Evolutionary conservation across 148 eudicot species (phyloP), one percentile per base, ranked within the genome.

Genomic region (Cornus controversa): DNA sequence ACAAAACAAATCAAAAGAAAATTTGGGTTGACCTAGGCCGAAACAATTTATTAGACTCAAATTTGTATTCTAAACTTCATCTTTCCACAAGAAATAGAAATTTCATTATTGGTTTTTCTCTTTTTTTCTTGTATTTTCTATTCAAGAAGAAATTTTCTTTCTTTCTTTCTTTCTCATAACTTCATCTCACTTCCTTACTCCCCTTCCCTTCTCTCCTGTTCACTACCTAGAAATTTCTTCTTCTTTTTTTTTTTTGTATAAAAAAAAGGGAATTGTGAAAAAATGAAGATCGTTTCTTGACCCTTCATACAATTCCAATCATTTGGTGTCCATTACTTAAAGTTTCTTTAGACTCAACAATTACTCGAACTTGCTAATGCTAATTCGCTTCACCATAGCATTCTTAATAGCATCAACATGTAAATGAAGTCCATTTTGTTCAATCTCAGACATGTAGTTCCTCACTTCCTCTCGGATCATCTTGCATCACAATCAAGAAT

Each of bases 391-490:
- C 69, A 76, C 77, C 80, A 86, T 76, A 0, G 83, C 80, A 58
- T 85, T 85, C 22, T 81, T 57, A 27, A 86, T 84, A 1, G 86
- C 87, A 47, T 87, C 91, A 16, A 67, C 62, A 58, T 80, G 88
- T 77, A 77, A 70, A 74, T 88, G 80, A 62, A 72, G 24, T 14
- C 87, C 84, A 9, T 75, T 82, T 7, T 79, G 85, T 58, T 79
- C 78, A 42, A 85, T 60, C 69, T 84, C 90, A 62, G 80, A 72
- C 88, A 90, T 84, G 65, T 86, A 90, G 65, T 67, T 79, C 80
- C 88, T 84, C 77, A 90, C 91, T 66, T 88, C 93, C 10, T 80
- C 75, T 66, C 80, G 85, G 22, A 90, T 82, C 93, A 90, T 88
- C 57, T 25, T 83, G 86, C 90, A 90, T 84, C 72, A 83, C 90